Conservation (phyloP, 2,329 filamentous ascomycete genomes). For the Penicillium griseofulvum region DNA sequence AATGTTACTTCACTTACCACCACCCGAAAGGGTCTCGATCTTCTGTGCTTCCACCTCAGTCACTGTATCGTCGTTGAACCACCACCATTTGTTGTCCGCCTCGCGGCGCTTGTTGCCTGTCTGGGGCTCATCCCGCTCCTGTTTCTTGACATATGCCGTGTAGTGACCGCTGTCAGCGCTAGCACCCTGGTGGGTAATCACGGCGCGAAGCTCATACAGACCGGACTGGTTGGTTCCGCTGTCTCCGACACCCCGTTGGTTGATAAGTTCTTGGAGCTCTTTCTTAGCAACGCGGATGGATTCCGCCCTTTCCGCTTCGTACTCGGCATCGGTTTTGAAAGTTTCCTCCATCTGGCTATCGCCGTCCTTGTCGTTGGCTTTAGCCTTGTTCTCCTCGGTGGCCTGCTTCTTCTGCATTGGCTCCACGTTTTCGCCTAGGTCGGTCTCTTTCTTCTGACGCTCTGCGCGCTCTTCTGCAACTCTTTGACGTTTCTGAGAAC, state of each 20-base stretch:
- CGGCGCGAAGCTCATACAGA: conserved; percentile 87
- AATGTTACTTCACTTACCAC: conserved; percentile 56
- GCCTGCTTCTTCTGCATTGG: conserved; percentile 51
- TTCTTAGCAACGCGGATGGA: conserved; percentile 79
- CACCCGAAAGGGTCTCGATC: conserved; percentile 84
- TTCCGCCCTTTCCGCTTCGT: conserved; percentile 78
- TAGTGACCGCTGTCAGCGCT: conserved; percentile 98
- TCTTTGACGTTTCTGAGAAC: conserved; percentile 89
- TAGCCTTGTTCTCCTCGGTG: conserved; percentile 50
- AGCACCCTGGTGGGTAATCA: conserved; percentile 94
- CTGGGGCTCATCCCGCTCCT: conserved; percentile 64
- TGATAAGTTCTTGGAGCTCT: conserved; percentile 76
- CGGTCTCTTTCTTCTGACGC: conserved; percentile 45
- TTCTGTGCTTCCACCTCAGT: conserved; percentile 87
- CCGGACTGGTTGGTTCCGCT: conserved; percentile 88
- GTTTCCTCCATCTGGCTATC: conserved; percentile 70
- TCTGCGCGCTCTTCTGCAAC: conserved; percentile 57
- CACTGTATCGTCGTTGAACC: conserved; percentile 99
- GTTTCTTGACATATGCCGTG: conserved; percentile 96
- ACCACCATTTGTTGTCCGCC: conserved; percentile 97
- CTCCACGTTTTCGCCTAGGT: conserved; percentile 32
- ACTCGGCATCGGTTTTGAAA: conserved; percentile 91
- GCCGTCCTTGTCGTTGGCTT: conserved; percentile 56
- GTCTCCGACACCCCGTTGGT: conserved; percentile 71
- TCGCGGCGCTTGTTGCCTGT: conserved; percentile 63